phyloP scores from a whole-genome alignment of 768 basidiomycete genomes.

The Russula sp. region DNA sequence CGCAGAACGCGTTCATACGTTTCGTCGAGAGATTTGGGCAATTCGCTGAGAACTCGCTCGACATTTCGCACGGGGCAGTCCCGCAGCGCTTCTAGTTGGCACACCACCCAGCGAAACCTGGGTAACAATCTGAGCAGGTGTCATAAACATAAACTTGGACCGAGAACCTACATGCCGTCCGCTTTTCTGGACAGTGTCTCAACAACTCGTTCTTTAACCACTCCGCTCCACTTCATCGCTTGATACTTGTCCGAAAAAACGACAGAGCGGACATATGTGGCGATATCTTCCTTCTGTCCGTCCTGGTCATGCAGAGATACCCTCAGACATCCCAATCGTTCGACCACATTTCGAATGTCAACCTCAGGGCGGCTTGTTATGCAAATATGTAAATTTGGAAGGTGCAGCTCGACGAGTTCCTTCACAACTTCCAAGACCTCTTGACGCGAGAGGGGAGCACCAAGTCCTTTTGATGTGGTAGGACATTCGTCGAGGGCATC shows the following conservation, averaged over 20 bases:
- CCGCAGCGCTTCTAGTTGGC: too few relatives aligned
- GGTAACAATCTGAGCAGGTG: too few relatives aligned
- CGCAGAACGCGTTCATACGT: not conserved
- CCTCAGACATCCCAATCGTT: not conserved
- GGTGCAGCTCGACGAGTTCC: too few relatives aligned
- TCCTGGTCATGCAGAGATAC: not conserved
- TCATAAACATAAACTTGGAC: too few relatives aligned
- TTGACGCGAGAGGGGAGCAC: not conserved
- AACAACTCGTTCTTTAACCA: not conserved
- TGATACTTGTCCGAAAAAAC: constrained; percentile 29
- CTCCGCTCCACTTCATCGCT: not conserved
- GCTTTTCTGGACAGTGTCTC: not conserved
- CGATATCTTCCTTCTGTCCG: not conserved
- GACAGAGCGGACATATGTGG: not conserved
- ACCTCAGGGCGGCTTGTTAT: not conserved
- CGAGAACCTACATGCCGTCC: too few relatives aligned
- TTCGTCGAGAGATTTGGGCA: not conserved
- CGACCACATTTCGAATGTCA: not conserved
- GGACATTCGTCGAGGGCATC: not conserved
- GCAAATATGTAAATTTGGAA: not conserved
- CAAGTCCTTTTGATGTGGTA: not conserved
- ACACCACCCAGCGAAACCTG: too few relatives aligned
- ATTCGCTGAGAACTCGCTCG: not conserved
- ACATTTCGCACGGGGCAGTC: not conserved
- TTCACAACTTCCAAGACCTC: too few relatives aligned